Percentiles rank a stretch among this genome's conserved stretches.
These are phyloP conservation scores for Coemansia furcata DNA, from an alignment of 192 early-diverging fungal genomes.

Conservation along the genomic window DNA sequence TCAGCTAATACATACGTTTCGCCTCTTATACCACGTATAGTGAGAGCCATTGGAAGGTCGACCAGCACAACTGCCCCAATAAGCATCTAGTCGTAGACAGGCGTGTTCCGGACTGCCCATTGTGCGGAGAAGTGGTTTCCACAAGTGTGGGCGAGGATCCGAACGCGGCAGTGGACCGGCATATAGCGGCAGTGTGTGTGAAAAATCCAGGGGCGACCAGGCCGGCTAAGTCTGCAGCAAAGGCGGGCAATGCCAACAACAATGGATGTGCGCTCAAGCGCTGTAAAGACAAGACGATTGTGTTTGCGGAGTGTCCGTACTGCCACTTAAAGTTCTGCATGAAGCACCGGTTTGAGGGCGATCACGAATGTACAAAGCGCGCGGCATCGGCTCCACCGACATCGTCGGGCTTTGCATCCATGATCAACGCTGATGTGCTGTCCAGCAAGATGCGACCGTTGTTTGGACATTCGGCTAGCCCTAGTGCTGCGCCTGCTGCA, in stretches of 20 bases:
- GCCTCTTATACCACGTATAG: constrained; percentile 36
- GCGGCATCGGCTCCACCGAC: constrained; percentile 20
- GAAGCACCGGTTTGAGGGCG: constrained; percentile 72
- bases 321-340: constrained; percentile 73
- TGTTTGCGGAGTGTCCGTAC: constrained; percentile 63
- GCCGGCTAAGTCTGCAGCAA: constrained; percentile 40
- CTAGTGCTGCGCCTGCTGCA: not conserved
- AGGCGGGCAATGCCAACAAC: constrained; percentile 49
- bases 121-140: constrained; percentile 74
- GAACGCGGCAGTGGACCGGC: constrained; percentile 52
- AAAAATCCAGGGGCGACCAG: constrained; percentile 30
- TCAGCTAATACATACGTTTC: not conserved
- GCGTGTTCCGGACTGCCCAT: constrained; percentile 69
- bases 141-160: constrained; percentile 70
- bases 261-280: constrained; percentile 61
- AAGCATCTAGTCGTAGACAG: constrained; percentile 58
- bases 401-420: constrained; percentile 12
- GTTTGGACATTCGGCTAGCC: constrained; percentile 4
- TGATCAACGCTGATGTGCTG: not conserved
- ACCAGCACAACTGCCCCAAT: constrained; percentile 63
- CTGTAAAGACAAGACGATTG: constrained; percentile 66
- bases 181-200: constrained; percentile 18
- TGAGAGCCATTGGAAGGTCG: constrained; percentile 65
- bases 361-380: constrained; percentile 61
- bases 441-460: not conserved